Base-by-base conservation (phyloP, 495 filamentous ascomycete species). In the Penicillium dipodomyicola region DNA sequence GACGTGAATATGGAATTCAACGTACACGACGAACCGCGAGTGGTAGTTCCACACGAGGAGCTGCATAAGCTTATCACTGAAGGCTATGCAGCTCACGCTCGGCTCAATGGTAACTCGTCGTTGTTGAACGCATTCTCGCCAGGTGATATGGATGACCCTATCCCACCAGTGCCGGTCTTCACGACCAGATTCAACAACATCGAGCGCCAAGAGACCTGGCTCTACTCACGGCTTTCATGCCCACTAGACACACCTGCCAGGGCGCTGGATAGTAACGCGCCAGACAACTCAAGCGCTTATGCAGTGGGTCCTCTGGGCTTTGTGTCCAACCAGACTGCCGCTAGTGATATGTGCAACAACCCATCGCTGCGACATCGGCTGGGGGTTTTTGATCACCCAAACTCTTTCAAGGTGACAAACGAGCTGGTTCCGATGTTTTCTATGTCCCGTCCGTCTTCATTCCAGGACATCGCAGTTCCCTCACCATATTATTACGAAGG, bases 1-100 rank as follows among this genome's bases (percentile, higher is more conserved):
- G 86, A 90, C 64, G 87, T 91, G 87, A 85, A 91, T 62, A 63
- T 92, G 10, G 81, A 77, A 20, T 88, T 91, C 68, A 92, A 91
- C 67, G 63, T 84, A 23, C 83, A 90, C 63, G 87, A 92, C 62
- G 87, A 91, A 58, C 81, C 84, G 47, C 77, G 87, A 19, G 83
- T 91, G 1, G 73, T 87, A 14, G 25, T 91, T 4, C 82, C 85
- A 9, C 77, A 83, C 54, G 81, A 85, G n/a, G 39, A 57, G 22
- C 23, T 64, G 22, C 42, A 64, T n/a, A 33, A 32, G 23, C 17
- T 61, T 14, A 42, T 61, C 11, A n/a, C 22, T 11, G 20, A 49
- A 12, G 56, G 48, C 15, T 20, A 33, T 2, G 35, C 41, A 19
- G 43, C 56, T 0, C 55, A 61, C 15, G 23, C 52, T 27, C 48